phyloP scores from a whole-genome alignment of 495 filamentous ascomycete species.

The Talaromyces stipitatus region DNA sequence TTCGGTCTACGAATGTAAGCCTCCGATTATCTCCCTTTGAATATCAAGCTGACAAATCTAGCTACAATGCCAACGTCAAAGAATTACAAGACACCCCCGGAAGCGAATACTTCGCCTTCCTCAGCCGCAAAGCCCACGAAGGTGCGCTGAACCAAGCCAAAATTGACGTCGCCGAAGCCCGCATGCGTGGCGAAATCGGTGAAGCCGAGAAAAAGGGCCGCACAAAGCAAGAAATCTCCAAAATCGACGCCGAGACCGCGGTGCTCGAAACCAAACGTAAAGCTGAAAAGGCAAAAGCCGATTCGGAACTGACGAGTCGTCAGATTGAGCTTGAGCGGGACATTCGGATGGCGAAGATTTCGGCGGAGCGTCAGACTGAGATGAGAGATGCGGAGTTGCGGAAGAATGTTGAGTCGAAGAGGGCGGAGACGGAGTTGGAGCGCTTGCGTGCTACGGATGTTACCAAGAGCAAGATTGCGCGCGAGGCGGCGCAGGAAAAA shows the following conservation, averaged over 20 bases:
- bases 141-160: slow-evolving; percentile 72
- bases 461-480: slow-evolving; percentile 64
- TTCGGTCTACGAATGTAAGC: slow-evolving; percentile 59
- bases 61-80: slow-evolving; percentile 75
- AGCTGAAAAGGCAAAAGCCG: slow-evolving; percentile 67
- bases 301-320: slow-evolving; percentile 60
- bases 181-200: slow-evolving; percentile 70
- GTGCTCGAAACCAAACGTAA: slow-evolving; percentile 78
- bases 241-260: slow-evolving; percentile 74
- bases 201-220: slow-evolving; percentile 70
- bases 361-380: slow-evolving; percentile 62
- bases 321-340: slow-evolving; percentile 63
- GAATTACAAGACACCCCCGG: slow-evolving; percentile 73
- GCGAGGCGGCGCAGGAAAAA: slow-evolving; percentile 64
- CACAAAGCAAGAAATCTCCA: slow-evolving; percentile 71
- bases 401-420: slow-evolving; percentile 64
- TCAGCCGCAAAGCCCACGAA: slow-evolving; percentile 75
- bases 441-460: slow-evolving; percentile 67
- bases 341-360: slow-evolving; percentile 64
- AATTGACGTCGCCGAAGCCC: slow-evolving; percentile 73
- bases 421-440: slow-evolving; percentile 71
- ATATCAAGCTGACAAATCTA: slow-evolving; percentile 16
- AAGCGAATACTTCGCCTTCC: slow-evolving; percentile 69
- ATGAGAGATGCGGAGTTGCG: slow-evolving; percentile 67
- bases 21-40: neutral